phyloP scores from a whole-genome alignment of 2,329 filamentous ascomycete species.

The Dothistroma pini region DNA sequence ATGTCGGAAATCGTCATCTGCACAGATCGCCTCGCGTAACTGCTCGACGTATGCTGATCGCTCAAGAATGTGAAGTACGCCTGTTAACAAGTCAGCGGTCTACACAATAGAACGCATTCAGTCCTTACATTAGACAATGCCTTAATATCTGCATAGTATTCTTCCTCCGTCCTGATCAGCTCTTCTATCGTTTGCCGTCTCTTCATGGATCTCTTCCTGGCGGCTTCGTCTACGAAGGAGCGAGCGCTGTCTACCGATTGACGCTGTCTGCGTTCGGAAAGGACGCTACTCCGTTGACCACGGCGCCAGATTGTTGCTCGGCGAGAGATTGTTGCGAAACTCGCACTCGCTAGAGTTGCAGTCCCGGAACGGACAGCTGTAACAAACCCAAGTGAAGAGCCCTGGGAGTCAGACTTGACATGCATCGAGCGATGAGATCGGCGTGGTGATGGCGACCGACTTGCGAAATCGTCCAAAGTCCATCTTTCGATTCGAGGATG shows the following conservation, averaged over 20 bases:
- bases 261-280: slow-evolving; percentile 64
- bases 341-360: slow-evolving; percentile 70
- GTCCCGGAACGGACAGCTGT: slow-evolving; percentile 78
- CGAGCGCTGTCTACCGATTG: slow-evolving; percentile 54
- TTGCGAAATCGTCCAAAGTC: slow-evolving; percentile 37
- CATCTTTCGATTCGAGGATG: slow-evolving; percentile 36
- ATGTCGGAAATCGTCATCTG: slow-evolving; percentile 58
- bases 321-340: slow-evolving; percentile 61
- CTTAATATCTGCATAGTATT: slow-evolving; percentile 82
- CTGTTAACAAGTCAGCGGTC: slow-evolving; percentile 19
- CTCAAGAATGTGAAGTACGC: slow-evolving; percentile 44
- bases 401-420: slow-evolving; percentile 54
- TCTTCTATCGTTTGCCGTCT: slow-evolving; percentile 80
- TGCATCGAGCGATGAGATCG: slow-evolving; percentile 27
- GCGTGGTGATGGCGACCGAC: slow-evolving; percentile 10
- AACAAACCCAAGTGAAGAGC: slow-evolving; percentile 74
- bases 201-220: slow-evolving; percentile 68
- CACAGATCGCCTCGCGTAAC: slow-evolving; percentile 29
- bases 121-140: slow-evolving; percentile 74
- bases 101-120: slow-evolving; percentile 3
- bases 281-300: slow-evolving; percentile 54
- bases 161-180: slow-evolving; percentile 78
- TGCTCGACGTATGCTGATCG: slow-evolving; percentile 25
- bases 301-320: slow-evolving; percentile 54
- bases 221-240: slow-evolving; percentile 60